Conservation (phyloP, 495 filamentous ascomycete species). For the Trichoderma gamsii region DNA sequence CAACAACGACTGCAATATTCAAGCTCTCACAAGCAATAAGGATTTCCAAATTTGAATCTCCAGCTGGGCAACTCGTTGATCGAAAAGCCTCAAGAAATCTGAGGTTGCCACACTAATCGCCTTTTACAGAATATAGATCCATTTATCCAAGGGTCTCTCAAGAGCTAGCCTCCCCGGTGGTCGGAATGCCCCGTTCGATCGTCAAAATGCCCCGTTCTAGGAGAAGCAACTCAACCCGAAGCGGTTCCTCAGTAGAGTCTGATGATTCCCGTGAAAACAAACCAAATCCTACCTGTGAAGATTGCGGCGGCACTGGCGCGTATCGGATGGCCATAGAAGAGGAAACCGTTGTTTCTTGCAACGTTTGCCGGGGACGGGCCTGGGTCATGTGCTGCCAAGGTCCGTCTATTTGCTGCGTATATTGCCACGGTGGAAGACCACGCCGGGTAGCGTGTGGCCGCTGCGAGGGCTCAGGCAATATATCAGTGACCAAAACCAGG, state of each 20-base stretch:
- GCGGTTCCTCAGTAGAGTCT: constrained; percentile 1
- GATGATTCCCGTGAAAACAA: not conserved
- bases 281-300: constrained; percentile 6
- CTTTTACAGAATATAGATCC: not conserved
- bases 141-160: not conserved
- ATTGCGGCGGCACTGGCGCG: not conserved
- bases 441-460: not conserved
- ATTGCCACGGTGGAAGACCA: not conserved
- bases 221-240: not conserved
- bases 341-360: not conserved
- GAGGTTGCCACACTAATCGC: not conserved
- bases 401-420: not conserved
- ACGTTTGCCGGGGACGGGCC: not conserved
- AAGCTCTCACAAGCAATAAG: not conserved
- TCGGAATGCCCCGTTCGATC: not conserved
- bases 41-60: not conserved
- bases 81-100: not conserved
- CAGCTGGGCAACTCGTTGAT: not conserved
- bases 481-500: not conserved
- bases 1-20: not conserved
- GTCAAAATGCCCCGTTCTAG: not conserved
- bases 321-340: not conserved
- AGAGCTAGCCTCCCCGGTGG: not conserved
- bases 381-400: not conserved
- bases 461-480: not conserved